Percentiles rank a stretch among this genome's conserved stretches.
These are phyloP conservation scores for Ilyonectria sp. DNA, from an alignment of 2,329 filamentous ascomycete species.

Conservation along the genomic window DNA sequence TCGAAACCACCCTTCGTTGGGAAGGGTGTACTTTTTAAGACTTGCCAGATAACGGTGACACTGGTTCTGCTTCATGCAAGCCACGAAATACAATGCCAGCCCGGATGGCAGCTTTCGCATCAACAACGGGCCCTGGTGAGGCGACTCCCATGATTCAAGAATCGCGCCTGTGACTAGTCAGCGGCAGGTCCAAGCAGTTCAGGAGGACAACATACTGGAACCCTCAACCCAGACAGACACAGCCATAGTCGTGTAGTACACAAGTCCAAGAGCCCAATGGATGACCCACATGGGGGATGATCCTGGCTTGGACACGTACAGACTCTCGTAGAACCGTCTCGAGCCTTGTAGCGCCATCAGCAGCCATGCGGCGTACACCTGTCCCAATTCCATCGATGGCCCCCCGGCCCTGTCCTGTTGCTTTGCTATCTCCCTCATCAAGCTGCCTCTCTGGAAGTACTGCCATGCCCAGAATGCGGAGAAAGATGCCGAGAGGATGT, in stretches of 20 bases:
- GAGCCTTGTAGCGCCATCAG: constrained; percentile 83
- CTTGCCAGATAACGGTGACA: constrained; percentile 80
- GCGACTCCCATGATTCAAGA: constrained; percentile 52
- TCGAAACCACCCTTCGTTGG: constrained; percentile 79
- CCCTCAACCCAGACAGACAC: constrained; percentile 90
- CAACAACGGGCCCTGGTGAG: constrained; percentile 32
- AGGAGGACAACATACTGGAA: constrained; percentile 65
- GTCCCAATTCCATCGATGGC: constrained; percentile 68
- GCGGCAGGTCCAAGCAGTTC: constrained; percentile 1
- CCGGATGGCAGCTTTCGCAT: constrained; percentile 58
- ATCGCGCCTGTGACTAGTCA: constrained; percentile 50
- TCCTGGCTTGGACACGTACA: constrained; percentile 72
- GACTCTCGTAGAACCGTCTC: constrained; percentile 83
- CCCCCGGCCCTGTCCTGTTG: constrained; percentile 50
- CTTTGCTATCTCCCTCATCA: constrained; percentile 65
- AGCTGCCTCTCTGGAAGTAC: constrained; percentile 67
- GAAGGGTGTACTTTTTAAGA: constrained; percentile 87
- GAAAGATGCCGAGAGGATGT: constrained; percentile 77
- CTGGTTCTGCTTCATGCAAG: constrained; percentile 81
- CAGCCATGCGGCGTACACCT: constrained; percentile 77
- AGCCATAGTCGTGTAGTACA: constrained; percentile 82
- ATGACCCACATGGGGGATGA: constrained; percentile 86
- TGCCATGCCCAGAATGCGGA: constrained; percentile 83
- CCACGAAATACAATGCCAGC: constrained; percentile 76
- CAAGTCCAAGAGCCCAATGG: constrained; percentile 85